phyloP scores from a whole-genome alignment of 169 alveolate genomes.

The Amoebophrya sp. region DNA sequence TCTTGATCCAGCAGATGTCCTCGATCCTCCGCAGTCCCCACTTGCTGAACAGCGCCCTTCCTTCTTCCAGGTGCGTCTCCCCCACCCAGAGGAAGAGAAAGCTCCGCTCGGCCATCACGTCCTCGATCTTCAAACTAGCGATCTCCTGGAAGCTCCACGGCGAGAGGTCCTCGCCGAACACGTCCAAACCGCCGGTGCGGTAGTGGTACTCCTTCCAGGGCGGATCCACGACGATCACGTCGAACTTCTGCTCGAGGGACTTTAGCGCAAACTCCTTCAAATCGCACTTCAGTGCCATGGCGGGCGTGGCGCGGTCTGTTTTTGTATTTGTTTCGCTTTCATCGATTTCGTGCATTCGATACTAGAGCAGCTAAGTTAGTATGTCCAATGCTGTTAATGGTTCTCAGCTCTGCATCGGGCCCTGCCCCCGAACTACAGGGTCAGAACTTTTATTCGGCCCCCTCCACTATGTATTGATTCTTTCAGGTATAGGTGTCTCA shows the following conservation, averaged over 20 bases:
- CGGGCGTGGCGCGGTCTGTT: neutral
- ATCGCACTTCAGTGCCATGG: slow-evolving; percentile 4
- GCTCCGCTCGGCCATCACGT: slow-evolving; percentile 70
- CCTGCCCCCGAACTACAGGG: too few relatives aligned
- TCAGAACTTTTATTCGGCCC: too few relatives aligned
- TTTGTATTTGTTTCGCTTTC: neutral
- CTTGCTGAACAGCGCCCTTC: slow-evolving; percentile 49
- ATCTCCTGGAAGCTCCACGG: slow-evolving; percentile 40
- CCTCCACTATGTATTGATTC: too few relatives aligned
- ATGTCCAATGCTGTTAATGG: neutral
- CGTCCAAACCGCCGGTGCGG: slow-evolving; percentile 40
- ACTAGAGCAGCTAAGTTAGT: neutral
- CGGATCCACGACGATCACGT: slow-evolving; percentile 77
- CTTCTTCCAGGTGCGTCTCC: slow-evolving; percentile 61
- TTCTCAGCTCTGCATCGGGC: too few relatives aligned
- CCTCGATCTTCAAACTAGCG: slow-evolving; percentile 29
- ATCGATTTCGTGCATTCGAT: neutral
- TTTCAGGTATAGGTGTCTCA: too few relatives aligned
- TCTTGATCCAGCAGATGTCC: slow-evolving; percentile 85
- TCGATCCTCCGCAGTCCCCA: slow-evolving; percentile 88
- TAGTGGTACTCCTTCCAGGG: slow-evolving; percentile 73
- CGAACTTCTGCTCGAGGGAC: slow-evolving; percentile 54
- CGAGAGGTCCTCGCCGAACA: slow-evolving; percentile 38
- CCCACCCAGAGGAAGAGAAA: slow-evolving; percentile 80
- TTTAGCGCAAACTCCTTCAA: slow-evolving; percentile 11